These are phyloP conservation scores for Aspergillus awamori DNA, from an alignment of 2,329 filamentous ascomycete genomes.

Conservation along the genomic window DNA sequence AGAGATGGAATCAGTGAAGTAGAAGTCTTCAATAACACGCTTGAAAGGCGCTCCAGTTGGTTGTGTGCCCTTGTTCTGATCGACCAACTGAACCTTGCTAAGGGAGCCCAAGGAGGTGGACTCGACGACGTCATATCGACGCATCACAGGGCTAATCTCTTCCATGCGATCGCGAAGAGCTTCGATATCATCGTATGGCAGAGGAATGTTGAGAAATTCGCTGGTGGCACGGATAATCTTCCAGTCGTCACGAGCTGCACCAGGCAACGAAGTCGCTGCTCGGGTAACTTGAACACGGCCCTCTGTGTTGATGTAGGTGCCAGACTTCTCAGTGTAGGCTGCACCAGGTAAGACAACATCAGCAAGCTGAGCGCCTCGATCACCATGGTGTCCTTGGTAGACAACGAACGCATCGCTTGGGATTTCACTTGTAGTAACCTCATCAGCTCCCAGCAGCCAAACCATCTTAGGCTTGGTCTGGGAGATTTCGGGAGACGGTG, in stretches of 20 bases:
- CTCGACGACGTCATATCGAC: slow-evolving; percentile 89
- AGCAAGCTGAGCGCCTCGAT: slow-evolving; percentile 87
- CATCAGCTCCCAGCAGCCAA: slow-evolving; percentile 95
- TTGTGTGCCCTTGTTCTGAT: slow-evolving; percentile 89
- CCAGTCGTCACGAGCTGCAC: slow-evolving; percentile 93
- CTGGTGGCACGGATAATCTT: slow-evolving; percentile 94
- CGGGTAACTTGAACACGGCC: slow-evolving; percentile 93
- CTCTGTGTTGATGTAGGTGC: slow-evolving; percentile 97
- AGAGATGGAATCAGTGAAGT: slow-evolving; percentile 95
- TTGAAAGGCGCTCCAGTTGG: slow-evolving; percentile 72
- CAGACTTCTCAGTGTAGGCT: slow-evolving; percentile 95
- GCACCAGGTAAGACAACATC: slow-evolving; percentile 92
- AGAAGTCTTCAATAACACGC: slow-evolving; percentile 93
- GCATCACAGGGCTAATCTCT: slow-evolving; percentile 88
- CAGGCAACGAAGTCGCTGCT: slow-evolving; percentile 83
- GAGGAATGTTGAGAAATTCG: slow-evolving; percentile 83
- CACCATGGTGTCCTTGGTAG: slow-evolving; percentile 98
- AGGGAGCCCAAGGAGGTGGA: slow-evolving; percentile 71
- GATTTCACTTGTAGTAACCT: slow-evolving; percentile 80
- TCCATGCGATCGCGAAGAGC: slow-evolving; percentile 89
- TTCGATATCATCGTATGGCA: slow-evolving; percentile 92
- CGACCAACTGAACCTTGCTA: slow-evolving; percentile 92
- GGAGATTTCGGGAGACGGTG: slow-evolving; percentile 78
- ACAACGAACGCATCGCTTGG: slow-evolving; percentile 95
- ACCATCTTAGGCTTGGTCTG: slow-evolving; percentile 89